Base-by-base conservation (phyloP, 305 asterid genomes). In the Fraxinus greggii region DNA sequence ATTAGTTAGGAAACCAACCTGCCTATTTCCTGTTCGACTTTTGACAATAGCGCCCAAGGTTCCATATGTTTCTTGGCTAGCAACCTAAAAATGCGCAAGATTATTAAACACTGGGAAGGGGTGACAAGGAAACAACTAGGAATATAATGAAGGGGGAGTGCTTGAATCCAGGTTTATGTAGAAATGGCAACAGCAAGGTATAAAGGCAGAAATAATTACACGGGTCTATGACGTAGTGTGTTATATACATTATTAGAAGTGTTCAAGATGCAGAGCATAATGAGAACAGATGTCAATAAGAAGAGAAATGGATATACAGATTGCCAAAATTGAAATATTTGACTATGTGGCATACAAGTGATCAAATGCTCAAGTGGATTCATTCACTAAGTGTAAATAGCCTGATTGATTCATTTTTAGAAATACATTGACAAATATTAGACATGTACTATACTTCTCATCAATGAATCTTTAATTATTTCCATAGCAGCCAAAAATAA, bases 61-160 rank as follows among this genome's bases (percentile, higher is more conserved):
- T 81, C 99, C 99, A 81, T 90, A 97, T 33, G 97, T 94, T 88
- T 90, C 98, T 87, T 97, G 99, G 91, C 93, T 93, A 67, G 99
- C 98, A 88, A 97, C 99, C 99, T 97, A 82, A 85, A 82, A 76
- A 79, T 2, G 78, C 75, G 78, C 5, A 61, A 28, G 72, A 72
- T 67, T 77, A 48, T 1, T 78, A 70, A 86, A 77, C 23, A 26
- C 72, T 78, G 61, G 72, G 82, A 79, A 54, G 70, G 36, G 15
- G 67, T 59, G 32, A 67, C 21, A 72, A 80, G 56, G 77, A 72
- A 26, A 77, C 10, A 75, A 69, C 40, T 51, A 15, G 32, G 21
- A 80, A 51, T 33, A 67, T 36, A 48, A 1, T 10, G 78, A 29
- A 33, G 70, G 72, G 23, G 63, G 77, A 79, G 21, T 33, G 45